Percentiles rank a stretch among this genome's conserved stretches.
phyloP scores from a whole-genome alignment of 495 filamentous ascomycete species.

The Xanthoparmelia taractica region DNA sequence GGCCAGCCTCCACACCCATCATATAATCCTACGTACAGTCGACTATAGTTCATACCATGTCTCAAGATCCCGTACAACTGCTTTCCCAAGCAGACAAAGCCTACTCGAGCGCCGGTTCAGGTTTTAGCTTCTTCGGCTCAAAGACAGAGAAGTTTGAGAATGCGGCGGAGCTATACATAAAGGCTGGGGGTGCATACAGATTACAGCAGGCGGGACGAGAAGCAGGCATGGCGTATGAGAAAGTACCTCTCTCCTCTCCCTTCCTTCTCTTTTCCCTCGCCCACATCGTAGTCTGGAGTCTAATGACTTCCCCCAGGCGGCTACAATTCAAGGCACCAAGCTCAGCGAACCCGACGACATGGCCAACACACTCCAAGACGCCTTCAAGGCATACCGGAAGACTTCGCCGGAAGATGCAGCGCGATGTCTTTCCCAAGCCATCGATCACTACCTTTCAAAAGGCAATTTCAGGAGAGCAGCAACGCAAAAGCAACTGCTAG shows the following conservation, averaged over 20 bases:
- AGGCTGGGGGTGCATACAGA: conserved; percentile 38
- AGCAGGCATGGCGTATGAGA: conserved; percentile 63
- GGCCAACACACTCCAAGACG: conserved; percentile 68
- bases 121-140: conserved; percentile 71
- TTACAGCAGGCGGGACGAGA: not conserved
- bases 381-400: conserved; percentile 81
- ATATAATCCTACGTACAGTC: not conserved
- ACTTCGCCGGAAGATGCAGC: conserved; percentile 70
- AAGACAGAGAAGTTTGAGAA: conserved; percentile 75
- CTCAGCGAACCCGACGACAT: conserved; percentile 85
- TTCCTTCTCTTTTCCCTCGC: not conserved
- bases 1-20: no score
- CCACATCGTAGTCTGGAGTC: not conserved
- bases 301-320: conserved; percentile 45
- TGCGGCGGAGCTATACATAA: conserved; percentile 71
- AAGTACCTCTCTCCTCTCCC: conserved; percentile 48
- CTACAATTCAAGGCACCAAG: conserved; percentile 62
- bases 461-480: conserved; percentile 87
- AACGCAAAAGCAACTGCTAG: conserved; percentile 76
- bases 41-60: not conserved
- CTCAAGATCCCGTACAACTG: not conserved
- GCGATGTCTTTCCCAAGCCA: conserved; percentile 62
- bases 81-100: conserved; percentile 66
- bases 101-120: conserved; percentile 56
- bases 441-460: conserved; percentile 69